Evolutionary conservation across 1,284 basidiomycete genomes (phyloP).

Genomic region (Ustilago trichophora): DNA sequence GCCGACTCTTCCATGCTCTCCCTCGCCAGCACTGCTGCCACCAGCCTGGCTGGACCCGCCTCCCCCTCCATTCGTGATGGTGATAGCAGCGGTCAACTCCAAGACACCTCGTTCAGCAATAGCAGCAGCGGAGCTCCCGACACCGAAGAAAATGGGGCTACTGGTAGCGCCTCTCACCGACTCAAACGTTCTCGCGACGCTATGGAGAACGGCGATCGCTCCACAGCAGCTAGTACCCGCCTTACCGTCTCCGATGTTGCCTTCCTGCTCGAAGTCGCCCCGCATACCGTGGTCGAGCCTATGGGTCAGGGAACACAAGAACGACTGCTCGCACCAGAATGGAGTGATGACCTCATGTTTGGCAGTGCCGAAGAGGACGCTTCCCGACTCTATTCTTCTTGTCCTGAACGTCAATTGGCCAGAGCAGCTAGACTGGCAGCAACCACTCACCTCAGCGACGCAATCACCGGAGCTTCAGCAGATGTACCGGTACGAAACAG

Average conservation of each 20-base stretch:
- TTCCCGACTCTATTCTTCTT: background rate
- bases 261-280: conserved; percentile 57
- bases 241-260: conserved; percentile 58
- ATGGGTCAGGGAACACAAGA: conserved; percentile 62
- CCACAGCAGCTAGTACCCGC: conserved; percentile 22
- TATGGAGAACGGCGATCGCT: conserved; percentile 18
- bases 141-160: conserved; percentile 19
- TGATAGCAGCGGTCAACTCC: conserved; percentile 27
- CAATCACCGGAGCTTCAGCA: background rate
- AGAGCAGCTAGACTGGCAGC: conserved; percentile 38
- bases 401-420: conserved; percentile 26
- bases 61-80: conserved; percentile 38
- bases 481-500: conserved; percentile 34
- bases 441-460: conserved; percentile 47
- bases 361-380: conserved; percentile 15
- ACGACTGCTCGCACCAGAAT: conserved; percentile 58
- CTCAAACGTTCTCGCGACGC: conserved; percentile 39
- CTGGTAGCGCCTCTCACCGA: conserved; percentile 3
- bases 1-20: conserved; percentile 54
- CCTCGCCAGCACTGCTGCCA: conserved; percentile 53
- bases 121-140: conserved; percentile 31
- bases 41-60: conserved; percentile 38
- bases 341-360: conserved; percentile 22
- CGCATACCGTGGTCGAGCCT: conserved; percentile 62
- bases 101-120: conserved; percentile 41